Conservation (phyloP, 805 yeast species). For the Zygosaccharomyces rouxii region DNA sequence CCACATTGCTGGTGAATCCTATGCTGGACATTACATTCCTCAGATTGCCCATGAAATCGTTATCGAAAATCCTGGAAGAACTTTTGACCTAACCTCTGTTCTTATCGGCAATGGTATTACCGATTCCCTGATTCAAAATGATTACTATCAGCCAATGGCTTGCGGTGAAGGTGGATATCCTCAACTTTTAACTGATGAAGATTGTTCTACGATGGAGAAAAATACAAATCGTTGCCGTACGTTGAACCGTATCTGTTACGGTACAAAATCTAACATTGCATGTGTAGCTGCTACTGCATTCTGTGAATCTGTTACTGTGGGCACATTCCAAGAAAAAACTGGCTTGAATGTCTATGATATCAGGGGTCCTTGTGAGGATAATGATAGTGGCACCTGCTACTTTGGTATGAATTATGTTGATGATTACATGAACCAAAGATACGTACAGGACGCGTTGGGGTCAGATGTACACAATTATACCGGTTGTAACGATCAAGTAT, state of each 20-base stretch:
- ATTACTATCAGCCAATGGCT: slow-evolving; percentile 87
- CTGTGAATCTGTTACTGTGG: slow-evolving; percentile 67
- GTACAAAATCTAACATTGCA: slow-evolving; percentile 55
- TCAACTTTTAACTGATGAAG: slow-evolving; percentile 63
- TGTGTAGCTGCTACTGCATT: slow-evolving; percentile 83
- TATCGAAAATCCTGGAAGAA: slow-evolving; percentile 41
- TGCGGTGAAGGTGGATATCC: slow-evolving; percentile 86
- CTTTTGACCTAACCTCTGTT: slow-evolving; percentile 68
- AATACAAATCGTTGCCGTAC: slow-evolving; percentile 62
- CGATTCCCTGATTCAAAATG: slow-evolving; percentile 74
- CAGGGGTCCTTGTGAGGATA: slow-evolving; percentile 70
- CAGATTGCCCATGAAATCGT: slow-evolving; percentile 54
- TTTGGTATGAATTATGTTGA: slow-evolving; percentile 65
- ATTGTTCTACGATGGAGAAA: slow-evolving; percentile 60
- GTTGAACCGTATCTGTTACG: slow-evolving; percentile 63
- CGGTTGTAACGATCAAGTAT: slow-evolving; percentile 66
- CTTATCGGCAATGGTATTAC: slow-evolving; percentile 92
- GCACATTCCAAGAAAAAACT: slow-evolving; percentile 59
- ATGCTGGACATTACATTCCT: slow-evolving; percentile 82
- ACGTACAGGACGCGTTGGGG: slow-evolving; percentile 73
- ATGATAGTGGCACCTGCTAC: slow-evolving; percentile 62
- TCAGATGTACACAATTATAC: slow-evolving; percentile 72
- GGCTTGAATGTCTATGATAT: slow-evolving; percentile 88
- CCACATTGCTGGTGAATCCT: slow-evolving; percentile 82
- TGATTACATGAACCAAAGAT: slow-evolving; percentile 63